phyloP scores from a whole-genome alignment of 2,329 filamentous ascomycete species.

The Juglanconis juglandina region DNA sequence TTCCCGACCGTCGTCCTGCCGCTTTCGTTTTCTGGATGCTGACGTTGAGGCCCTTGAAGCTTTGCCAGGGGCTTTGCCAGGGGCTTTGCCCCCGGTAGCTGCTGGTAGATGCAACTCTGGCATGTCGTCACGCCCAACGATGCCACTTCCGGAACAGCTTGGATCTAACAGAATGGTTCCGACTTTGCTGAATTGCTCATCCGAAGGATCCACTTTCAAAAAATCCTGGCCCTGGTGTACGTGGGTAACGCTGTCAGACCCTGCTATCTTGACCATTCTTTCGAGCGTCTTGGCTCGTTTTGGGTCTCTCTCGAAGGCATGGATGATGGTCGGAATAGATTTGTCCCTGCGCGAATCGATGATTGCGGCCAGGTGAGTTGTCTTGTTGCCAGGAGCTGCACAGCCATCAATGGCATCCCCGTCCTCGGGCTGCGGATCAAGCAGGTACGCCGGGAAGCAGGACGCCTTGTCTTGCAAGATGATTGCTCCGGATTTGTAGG shows the following conservation, averaged over 20 bases:
- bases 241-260: conserved; percentile 62
- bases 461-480: conserved; percentile 97
- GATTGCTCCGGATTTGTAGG: conserved; percentile 73
- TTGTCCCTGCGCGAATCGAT: conserved; percentile 44
- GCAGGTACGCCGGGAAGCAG: conserved; percentile 88
- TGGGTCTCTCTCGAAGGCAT: conserved; percentile 76
- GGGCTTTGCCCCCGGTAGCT: conserved; percentile 20
- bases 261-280: conserved; percentile 80
- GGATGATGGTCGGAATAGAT: conserved; percentile 47
- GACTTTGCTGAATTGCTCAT: conserved; percentile 64
- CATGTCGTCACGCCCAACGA: conserved; percentile 81
- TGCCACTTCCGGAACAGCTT: conserved; percentile 93
- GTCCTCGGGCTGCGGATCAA: conserved; percentile 64
- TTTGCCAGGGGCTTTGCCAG: conserved; percentile 12
- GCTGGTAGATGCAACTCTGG: conserved; percentile 61
- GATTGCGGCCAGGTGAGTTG: conserved; percentile 84
- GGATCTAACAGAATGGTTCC: conserved; percentile 82
- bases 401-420: conserved; percentile 89
- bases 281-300: conserved; percentile 70
- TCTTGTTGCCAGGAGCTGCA: conserved; percentile 95
- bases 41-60: conserved; percentile 12
- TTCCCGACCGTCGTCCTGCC: conserved; percentile 31
- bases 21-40: conserved; percentile 43
- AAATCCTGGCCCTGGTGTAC: conserved; percentile 80
- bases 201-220: conserved; percentile 65